These are phyloP conservation scores for Amaranthus tricolor DNA, from an alignment of 179 eudicot species.

Conservation along the genomic window DNA sequence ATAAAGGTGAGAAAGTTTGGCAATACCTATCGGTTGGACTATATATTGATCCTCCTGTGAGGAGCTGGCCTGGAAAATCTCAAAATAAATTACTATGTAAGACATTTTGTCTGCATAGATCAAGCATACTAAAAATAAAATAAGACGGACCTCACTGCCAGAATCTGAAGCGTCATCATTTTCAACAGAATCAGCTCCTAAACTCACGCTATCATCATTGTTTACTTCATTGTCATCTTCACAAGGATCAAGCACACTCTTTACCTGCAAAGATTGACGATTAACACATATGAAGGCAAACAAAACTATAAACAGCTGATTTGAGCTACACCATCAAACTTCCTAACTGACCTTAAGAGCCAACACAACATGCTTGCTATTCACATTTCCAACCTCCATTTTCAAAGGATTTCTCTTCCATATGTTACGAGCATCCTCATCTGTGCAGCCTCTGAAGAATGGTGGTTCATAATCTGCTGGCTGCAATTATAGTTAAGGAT, in stretches of 20 bases:
- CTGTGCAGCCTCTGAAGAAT: slow-evolving; percentile 82
- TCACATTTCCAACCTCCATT: slow-evolving; percentile 98
- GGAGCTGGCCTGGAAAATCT: slow-evolving; percentile 46
- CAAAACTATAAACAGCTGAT: not conserved
- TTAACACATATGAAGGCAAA: not conserved
- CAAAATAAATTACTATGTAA: not conserved
- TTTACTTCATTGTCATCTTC: slow-evolving; percentile 78
- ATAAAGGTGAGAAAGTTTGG: not conserved
- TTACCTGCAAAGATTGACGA: slow-evolving; percentile 50
- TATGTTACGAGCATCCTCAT: slow-evolving; percentile 63
- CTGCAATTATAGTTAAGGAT: slow-evolving; percentile 42
- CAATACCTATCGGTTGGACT: slow-evolving; percentile 64
- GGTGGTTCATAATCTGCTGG: slow-evolving; percentile 97
- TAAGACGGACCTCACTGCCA: slow-evolving; percentile 61
- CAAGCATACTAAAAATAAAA: slow-evolving; percentile 7
- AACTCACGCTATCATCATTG: slow-evolving; percentile 62
- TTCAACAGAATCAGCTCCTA: slow-evolving; percentile 73
- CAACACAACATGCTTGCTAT: slow-evolving; percentile 89
- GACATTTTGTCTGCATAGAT: not conserved
- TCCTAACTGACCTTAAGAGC: slow-evolving; percentile 67
- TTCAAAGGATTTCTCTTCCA: slow-evolving; percentile 84
- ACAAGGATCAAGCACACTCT: slow-evolving; percentile 95
- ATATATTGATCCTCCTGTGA: slow-evolving; percentile 58
- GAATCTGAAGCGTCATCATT: slow-evolving; percentile 62
- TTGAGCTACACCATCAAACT: not conserved